Conservation (phyloP, 768 basidiomycete species). For the Leccinum arenicola region DNA sequence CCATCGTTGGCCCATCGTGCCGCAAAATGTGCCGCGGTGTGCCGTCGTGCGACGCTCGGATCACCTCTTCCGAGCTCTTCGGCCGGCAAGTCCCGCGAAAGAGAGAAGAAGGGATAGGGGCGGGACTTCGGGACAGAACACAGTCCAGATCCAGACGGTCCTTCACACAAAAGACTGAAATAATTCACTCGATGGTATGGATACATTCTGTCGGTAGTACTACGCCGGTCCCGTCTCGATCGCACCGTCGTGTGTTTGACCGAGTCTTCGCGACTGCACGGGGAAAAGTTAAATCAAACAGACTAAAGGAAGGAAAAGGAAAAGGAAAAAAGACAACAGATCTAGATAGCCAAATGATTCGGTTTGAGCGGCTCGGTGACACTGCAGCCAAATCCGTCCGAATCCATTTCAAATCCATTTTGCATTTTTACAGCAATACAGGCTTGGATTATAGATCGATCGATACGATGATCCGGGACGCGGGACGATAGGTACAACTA, state of each 20-base stretch:
- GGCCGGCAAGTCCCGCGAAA: not conserved
- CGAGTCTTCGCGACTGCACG: too few species aligned
- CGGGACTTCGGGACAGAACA: not conserved
- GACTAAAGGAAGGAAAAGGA: not conserved
- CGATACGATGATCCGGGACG: not conserved
- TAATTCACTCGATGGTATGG: too few species aligned
- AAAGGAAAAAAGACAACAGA: not conserved
- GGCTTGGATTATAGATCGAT: not conserved
- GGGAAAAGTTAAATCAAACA: not conserved
- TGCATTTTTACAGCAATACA: too few species aligned
- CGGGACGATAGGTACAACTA: too few species aligned
- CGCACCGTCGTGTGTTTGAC: too few species aligned
- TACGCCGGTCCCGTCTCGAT: too few species aligned
- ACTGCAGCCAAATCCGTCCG: too few species aligned
- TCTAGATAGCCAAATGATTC: not conserved
- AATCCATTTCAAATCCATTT: not conserved
- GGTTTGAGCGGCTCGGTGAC: not conserved
- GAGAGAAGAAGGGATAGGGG: not conserved
- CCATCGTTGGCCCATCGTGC: not conserved
- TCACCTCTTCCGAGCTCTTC: not conserved
- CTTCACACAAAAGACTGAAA: too few species aligned
- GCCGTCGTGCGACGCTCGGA: not conserved
- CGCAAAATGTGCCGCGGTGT: not conserved
- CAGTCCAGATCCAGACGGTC: not conserved
- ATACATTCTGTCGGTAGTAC: too few species aligned